These are phyloP conservation scores for Pichia sp. DNA, from an alignment of 1,139 yeast genomes.

Conservation along the genomic window DNA sequence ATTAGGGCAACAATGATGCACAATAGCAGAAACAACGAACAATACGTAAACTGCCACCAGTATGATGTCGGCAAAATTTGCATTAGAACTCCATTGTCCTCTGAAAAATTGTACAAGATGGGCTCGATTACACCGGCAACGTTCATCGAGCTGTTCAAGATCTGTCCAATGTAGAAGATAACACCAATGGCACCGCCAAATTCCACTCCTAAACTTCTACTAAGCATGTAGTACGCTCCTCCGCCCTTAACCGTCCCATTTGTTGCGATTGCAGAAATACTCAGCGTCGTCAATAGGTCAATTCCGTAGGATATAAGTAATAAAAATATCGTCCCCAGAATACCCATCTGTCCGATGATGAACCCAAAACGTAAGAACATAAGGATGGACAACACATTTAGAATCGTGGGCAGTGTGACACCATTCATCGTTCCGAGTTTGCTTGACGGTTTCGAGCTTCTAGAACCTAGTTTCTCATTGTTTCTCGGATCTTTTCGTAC, in stretches of 20 bases:
- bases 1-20: constrained; percentile 79
- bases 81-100: constrained; percentile 50
- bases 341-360: constrained; percentile 74
- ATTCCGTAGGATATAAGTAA: constrained; percentile 60
- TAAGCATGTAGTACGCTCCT: constrained; percentile 80
- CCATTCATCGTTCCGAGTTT: constrained; percentile 75
- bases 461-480: background rate
- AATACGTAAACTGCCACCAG: constrained; percentile 47
- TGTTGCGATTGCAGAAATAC: constrained; percentile 75
- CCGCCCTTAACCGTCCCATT: constrained; percentile 83
- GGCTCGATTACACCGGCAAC: constrained; percentile 82
- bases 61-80: constrained; percentile 54
- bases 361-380: constrained; percentile 81
- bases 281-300: constrained; percentile 63
- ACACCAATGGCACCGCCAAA: constrained; percentile 82
- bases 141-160: constrained; percentile 68
- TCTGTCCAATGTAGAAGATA: constrained; percentile 73
- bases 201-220: constrained; percentile 75
- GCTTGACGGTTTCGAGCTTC: constrained; percentile 9
- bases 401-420: constrained; percentile 70
- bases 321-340: constrained; percentile 55
- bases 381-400: constrained; percentile 69
- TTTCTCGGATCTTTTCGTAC: background rate
- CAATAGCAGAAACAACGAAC: constrained; percentile 51
- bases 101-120: constrained; percentile 60